phyloP scores from a whole-genome alignment of 257 asterid species.

The Galeopsis tetrahit region DNA sequence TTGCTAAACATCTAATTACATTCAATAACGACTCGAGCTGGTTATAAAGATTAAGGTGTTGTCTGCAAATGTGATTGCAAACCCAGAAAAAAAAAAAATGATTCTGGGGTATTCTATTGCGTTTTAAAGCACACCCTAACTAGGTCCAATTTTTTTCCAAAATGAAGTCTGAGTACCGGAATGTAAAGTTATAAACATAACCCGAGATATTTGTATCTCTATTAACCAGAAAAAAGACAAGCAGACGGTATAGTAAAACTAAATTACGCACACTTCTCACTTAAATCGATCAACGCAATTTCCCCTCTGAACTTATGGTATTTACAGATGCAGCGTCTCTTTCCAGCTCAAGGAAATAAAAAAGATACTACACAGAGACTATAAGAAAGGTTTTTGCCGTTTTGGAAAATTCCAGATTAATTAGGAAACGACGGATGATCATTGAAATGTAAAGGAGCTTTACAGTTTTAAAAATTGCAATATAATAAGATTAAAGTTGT shows the following conservation, averaged over 20 bases:
- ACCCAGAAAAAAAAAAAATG: too few species aligned
- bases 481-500: neutral
- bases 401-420: neutral
- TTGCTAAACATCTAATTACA: conserved; percentile 4
- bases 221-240: neutral
- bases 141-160: conserved; percentile 1
- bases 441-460: neutral
- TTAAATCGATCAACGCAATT: neutral
- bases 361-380: conserved; percentile 1
- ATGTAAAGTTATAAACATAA: neutral
- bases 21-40: neutral
- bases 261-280: conserved; percentile 3
- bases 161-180: neutral
- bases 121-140: neutral
- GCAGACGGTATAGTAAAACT: neutral
- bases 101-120: too few species aligned
- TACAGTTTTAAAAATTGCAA: neutral
- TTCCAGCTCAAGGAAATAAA: conserved; percentile 18
- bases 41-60: neutral
- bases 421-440: neutral
- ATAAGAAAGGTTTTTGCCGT: neutral
- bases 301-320: conserved; percentile 3
- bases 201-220: neutral
- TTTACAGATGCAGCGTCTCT: neutral
- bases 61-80: too few species aligned